Conservation (phyloP, 768 basidiomycete species). For the Thelephora ganbajun region DNA sequence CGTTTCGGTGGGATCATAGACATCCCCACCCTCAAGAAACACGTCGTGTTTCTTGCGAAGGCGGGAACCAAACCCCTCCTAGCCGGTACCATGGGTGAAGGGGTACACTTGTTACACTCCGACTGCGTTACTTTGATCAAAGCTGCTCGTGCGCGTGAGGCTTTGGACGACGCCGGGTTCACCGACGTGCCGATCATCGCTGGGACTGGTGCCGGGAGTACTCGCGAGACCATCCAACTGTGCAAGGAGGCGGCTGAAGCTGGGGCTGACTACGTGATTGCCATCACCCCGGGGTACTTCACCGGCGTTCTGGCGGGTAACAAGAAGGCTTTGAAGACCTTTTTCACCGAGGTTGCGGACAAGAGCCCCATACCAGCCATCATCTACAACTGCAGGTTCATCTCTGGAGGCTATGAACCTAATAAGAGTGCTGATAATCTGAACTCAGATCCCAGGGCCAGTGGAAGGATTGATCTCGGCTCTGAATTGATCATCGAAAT, state of each 20-base stretch:
- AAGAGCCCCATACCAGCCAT: slow-evolving; percentile 80
- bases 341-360: slow-evolving; percentile 61
- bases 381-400: slow-evolving; percentile 72
- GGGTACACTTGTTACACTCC: slow-evolving; percentile 27
- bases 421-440: too few relatives aligned
- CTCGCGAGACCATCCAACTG: slow-evolving; percentile 67
- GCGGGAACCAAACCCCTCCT: slow-evolving; percentile 63
- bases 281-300: slow-evolving; percentile 80
- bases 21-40: slow-evolving; percentile 50
- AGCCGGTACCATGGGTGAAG: slow-evolving; percentile 34
- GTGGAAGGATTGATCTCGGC: slow-evolving; percentile 84
- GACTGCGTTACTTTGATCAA: slow-evolving; percentile 19
- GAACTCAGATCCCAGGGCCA: slow-evolving; percentile 63
- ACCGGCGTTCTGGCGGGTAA: slow-evolving; percentile 56
- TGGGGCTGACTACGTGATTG: slow-evolving; percentile 79
- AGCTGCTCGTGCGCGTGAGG: slow-evolving; percentile 38
- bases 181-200: slow-evolving; percentile 52
- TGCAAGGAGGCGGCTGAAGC: slow-evolving; percentile 65
- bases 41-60: slow-evolving; percentile 47
- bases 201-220: slow-evolving; percentile 76
- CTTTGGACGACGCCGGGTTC: slow-evolving; percentile 55
- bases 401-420: slow-evolving; percentile 7
- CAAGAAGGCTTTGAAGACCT: slow-evolving; percentile 59
- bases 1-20: slow-evolving; percentile 26
- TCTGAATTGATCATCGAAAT: slow-evolving; percentile 78